These are phyloP conservation scores for Trichoderma sp. DNA, from an alignment of 2,329 filamentous ascomycete species.

Conservation along the genomic window DNA sequence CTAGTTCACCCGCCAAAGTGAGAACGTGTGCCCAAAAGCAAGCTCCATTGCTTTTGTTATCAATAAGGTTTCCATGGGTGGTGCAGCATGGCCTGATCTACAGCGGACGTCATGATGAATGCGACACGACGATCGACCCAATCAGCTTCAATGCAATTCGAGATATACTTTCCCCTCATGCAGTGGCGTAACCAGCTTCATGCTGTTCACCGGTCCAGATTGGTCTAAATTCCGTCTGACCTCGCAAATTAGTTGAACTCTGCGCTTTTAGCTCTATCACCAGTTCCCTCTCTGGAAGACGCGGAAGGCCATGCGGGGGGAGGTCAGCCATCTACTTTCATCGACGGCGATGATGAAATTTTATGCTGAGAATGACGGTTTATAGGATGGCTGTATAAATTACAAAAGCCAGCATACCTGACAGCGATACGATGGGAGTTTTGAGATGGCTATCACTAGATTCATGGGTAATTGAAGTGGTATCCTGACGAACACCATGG, in stretches of 20 bases:
- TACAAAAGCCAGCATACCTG: not conserved
- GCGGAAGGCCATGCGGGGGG: not conserved
- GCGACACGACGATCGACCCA: not conserved
- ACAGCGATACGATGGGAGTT: too few species aligned
- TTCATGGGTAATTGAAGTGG: not conserved
- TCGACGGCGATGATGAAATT: not conserved
- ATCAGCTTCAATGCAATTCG: not conserved
- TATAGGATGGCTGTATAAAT: not conserved
- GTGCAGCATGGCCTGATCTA: not conserved
- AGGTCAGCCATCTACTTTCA: not conserved
- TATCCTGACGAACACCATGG: not conserved
- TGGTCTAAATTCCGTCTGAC: not conserved
- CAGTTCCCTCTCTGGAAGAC: not conserved
- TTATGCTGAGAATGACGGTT: not conserved
- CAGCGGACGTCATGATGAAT: not conserved
- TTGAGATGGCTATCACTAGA: not conserved
- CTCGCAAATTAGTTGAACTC: not conserved
- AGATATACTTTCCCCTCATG: not conserved
- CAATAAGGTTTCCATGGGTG: not conserved
- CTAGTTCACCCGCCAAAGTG: not conserved
- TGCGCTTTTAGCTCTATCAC: not conserved
- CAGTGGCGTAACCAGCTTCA: not conserved
- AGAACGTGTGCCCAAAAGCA: not conserved
- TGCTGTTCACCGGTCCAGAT: not conserved
- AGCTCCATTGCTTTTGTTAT: not conserved